Evolutionary conservation across 1,284 basidiomycete genomes (phyloP), one percentile per base, ranked within the genome.

Genomic region (Naganishia liquefaciens): DNA sequence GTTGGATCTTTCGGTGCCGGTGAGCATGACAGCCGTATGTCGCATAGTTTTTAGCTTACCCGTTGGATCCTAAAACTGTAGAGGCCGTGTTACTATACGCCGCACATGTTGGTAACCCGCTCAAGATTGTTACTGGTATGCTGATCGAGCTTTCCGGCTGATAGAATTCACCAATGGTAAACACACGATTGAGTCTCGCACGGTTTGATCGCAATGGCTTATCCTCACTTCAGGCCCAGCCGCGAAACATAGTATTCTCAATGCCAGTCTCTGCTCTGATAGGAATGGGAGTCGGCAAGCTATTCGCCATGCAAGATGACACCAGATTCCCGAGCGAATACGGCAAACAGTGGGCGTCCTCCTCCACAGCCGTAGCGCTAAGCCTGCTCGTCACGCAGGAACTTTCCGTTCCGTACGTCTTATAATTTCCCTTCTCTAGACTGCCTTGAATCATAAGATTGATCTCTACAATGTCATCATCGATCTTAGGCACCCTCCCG

Each of bases 1-100:
- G 53, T 64, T 5, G 62, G 62, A 3, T 54, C 52, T n/a, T 64
- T 64, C 23, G 62, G 62, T 7, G 62, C 62, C n/a, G 55, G 55
- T 55, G n/a, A 43, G 54, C 4, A 39, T 47, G 17, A 47, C 40
- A 5, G 27, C 23, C 11, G 3, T 15, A 10, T 13, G n/a, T 39
- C 19, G 21, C 5, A 0, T 1, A 27, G 28, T 21, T 21, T 33
- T 15, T 9, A 44, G 27, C 33, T 57, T 5, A 57, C 30, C 3
- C 23, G 30, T 43, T 25, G 6, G 3, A 23, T 4, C 11, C 2
- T 21, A 19, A 2, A n/a, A 10, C 25, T 25, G 2, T 9, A 49
- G 62, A 64, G 54, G 62, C 62, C 3, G 62, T 64, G 17, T 23
- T 64, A 9, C 44, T 64, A 19, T 64, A 55, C 30, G 62, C 62